Evolutionary conservation across 306 rosid species (phyloP).

Genomic region (Corylus americana): DNA sequence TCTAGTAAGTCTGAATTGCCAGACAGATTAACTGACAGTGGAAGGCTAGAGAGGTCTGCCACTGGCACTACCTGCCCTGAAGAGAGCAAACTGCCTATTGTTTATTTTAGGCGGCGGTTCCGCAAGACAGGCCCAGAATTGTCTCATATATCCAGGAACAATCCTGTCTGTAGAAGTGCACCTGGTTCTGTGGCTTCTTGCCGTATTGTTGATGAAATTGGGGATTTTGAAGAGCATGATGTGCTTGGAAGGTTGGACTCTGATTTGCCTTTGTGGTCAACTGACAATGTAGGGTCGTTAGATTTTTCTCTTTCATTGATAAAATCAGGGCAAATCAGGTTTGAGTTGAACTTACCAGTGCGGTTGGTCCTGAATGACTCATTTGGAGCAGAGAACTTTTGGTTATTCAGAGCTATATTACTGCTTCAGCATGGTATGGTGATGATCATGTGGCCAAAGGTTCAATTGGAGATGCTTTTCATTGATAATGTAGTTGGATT

Average conservation of each 20-base stretch:
- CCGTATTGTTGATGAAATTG: constrained; percentile 24
- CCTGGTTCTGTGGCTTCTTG: constrained; percentile 38
- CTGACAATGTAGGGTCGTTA: constrained; percentile 52
- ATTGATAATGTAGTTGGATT: constrained; percentile 85
- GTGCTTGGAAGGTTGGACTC: constrained; percentile 29
- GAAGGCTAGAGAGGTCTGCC: constrained; percentile 41
- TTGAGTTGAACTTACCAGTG: constrained; percentile 46
- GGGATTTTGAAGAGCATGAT: constrained; percentile 33
- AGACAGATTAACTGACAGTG: constrained; percentile 46
- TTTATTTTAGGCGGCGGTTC: constrained; percentile 72
- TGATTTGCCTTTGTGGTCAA: constrained; percentile 54
- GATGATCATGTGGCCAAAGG: constrained; percentile 69
- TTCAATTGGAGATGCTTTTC: constrained; percentile 83
- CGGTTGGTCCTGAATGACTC: constrained; percentile 36
- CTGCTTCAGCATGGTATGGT: constrained; percentile 59
- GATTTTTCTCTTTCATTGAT: constrained; percentile 37
- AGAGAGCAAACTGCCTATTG: constrained; percentile 67
- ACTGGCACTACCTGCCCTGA: constrained; percentile 37
- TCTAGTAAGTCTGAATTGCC: constrained; percentile 37
- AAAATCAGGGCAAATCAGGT: constrained; percentile 47
- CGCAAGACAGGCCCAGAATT: constrained; percentile 47
- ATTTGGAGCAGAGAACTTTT: constrained; percentile 43
- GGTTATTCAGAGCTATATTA: constrained; percentile 49
- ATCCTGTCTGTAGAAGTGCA: constrained; percentile 26
- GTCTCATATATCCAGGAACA: constrained; percentile 31